Evolutionary conservation across 768 basidiomycete species (phyloP).

Genomic region (Russula compacta): DNA sequence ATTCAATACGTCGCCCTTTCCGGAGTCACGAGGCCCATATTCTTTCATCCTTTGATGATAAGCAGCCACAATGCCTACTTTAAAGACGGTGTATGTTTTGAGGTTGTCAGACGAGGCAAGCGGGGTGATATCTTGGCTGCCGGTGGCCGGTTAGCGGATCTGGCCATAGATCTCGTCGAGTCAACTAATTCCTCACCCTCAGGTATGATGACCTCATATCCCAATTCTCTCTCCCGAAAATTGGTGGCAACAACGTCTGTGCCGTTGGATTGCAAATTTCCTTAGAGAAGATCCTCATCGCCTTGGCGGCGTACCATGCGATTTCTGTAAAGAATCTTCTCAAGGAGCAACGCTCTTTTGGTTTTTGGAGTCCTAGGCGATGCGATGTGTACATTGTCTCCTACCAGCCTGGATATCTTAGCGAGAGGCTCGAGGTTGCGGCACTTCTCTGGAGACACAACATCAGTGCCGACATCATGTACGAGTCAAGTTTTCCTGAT

Average conservation of each 20-base stretch:
- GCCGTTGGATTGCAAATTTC: slow-evolving; percentile 72
- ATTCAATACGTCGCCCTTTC: slow-evolving; percentile 50
- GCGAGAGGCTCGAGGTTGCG: slow-evolving; percentile 71
- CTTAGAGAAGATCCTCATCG: slow-evolving; percentile 65
- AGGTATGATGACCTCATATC: slow-evolving; percentile 70
- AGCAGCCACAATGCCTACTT: slow-evolving; percentile 55
- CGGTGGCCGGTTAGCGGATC: slow-evolving; percentile 58
- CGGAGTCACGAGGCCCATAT: slow-evolving; percentile 54
- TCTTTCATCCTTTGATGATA: slow-evolving; percentile 68
- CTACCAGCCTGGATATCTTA: slow-evolving; percentile 63
- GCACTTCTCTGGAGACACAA: slow-evolving; percentile 70
- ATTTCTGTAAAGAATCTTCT: slow-evolving; percentile 56
- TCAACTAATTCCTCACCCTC: not conserved
- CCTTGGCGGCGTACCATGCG: slow-evolving; percentile 61
- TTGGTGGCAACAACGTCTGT: slow-evolving; percentile 45
- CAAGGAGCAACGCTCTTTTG: slow-evolving; percentile 75
- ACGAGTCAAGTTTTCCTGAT: slow-evolving; percentile 61
- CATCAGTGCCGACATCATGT: slow-evolving; percentile 84
- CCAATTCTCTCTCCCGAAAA: slow-evolving; percentile 47
- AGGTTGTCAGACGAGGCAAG: slow-evolving; percentile 60
- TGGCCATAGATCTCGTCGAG: not conserved
- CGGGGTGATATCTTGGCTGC: slow-evolving; percentile 63
- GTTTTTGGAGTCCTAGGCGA: slow-evolving; percentile 82
- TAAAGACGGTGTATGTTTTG: slow-evolving; percentile 66
- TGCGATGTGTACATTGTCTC: slow-evolving; percentile 85